Conservation (phyloP, 768 basidiomycete species). For the Phlebiopsis gigantea region DNA sequence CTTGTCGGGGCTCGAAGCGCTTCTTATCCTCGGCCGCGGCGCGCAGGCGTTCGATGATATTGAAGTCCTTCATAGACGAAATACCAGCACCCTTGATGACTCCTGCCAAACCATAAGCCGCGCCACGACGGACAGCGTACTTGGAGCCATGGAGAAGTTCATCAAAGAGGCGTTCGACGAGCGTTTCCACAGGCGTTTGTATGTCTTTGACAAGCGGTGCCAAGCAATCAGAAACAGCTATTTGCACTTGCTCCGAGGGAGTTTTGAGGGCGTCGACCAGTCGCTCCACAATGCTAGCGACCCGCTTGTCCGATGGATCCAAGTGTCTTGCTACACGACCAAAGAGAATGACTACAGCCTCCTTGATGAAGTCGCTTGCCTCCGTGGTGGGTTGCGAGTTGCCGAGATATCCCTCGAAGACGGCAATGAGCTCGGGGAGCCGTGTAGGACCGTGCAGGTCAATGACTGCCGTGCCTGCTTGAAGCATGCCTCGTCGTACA, state of each 20-base stretch:
- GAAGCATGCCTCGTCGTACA: conserved; percentile 85
- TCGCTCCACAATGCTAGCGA: conserved; percentile 77
- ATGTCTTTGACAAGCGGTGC: conserved; percentile 78
- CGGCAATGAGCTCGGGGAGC: conserved; percentile 67
- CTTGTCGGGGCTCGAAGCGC: conserved; percentile 80
- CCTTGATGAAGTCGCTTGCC: conserved; percentile 83
- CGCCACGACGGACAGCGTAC: conserved; percentile 93
- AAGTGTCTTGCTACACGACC: conserved; percentile 90
- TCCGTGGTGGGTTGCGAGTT: conserved; percentile 49
- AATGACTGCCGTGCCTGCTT: conserved; percentile 74
- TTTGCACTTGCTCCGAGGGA: conserved; percentile 93
- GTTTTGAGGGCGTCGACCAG: conserved; percentile 88
- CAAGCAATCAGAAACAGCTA: conserved; percentile 93
- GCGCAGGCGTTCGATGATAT: conserved; percentile 68
- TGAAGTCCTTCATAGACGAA: conserved; percentile 76
- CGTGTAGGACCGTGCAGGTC: conserved; percentile 74
- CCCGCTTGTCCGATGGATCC: conserved; percentile 57
- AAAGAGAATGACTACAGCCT: conserved; percentile 91
- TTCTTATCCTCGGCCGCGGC: conserved; percentile 87
- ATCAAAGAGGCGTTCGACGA: conserved; percentile 75
- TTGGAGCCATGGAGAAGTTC: conserved; percentile 76
- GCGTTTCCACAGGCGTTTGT: conserved; percentile 45
- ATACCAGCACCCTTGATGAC: conserved; percentile 90
- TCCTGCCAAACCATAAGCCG: conserved; percentile 94
- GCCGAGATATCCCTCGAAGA: conserved; percentile 76